A percentile compares a stretch with the other conserved stretches of the same genome.
Evolutionary conservation across 192 early-diverging fungal species (phyloP).

Genomic region (Martensiomyces pterosporus): DNA sequence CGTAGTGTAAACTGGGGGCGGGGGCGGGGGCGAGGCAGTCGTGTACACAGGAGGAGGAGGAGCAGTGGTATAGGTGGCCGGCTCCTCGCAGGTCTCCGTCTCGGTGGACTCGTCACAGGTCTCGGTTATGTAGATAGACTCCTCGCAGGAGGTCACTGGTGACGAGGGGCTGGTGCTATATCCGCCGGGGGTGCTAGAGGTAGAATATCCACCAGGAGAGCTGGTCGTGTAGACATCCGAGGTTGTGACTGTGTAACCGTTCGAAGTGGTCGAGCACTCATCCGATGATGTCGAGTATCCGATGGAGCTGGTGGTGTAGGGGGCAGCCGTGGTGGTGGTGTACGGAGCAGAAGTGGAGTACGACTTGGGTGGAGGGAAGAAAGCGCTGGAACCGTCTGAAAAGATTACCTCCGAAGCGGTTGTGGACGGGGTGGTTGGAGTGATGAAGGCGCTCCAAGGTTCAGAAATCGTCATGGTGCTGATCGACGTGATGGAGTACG

Average conservation of each 20-base stretch:
- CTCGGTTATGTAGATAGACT: background rate
- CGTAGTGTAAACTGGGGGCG: no score
- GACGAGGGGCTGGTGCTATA: background rate
- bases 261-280: constrained; percentile 5
- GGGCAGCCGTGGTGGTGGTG: constrained; percentile 2
- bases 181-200: no score
- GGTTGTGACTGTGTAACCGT: constrained; percentile 1
- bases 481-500: no score
- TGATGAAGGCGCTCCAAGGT: no score
- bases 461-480: no score
- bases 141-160: background rate
- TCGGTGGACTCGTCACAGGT: constrained; percentile 1
- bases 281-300: background rate
- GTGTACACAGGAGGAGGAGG: background rate
- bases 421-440: no score
- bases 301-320: constrained; percentile 7
- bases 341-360: constrained; percentile 4
- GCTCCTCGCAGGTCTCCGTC: background rate
- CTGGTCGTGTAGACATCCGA: constrained; percentile 2
- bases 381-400: no score
- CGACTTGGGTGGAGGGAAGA: no score
- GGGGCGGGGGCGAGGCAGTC: no score
- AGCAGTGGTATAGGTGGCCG: background rate
- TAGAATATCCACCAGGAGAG: no score
- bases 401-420: no score